These are phyloP conservation scores for Golovinomyces cichoracearum DNA, from an alignment of 2,329 filamentous ascomycete species.

Conservation along the genomic window DNA sequence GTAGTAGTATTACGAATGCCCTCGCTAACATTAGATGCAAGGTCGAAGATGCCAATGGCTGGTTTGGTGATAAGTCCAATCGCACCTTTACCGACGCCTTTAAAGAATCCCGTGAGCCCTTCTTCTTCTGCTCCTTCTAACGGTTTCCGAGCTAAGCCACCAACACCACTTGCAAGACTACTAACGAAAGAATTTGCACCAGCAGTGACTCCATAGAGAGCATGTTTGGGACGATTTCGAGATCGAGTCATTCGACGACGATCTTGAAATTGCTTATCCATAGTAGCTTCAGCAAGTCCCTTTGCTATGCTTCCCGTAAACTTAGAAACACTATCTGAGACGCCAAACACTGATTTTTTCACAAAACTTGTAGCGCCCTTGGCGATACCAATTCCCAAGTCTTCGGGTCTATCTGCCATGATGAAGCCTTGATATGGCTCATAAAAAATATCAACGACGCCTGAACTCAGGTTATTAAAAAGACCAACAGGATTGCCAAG, in stretches of 20 bases:
- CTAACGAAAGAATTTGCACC: conserved; percentile 87
- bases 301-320: conserved; percentile 94
- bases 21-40: conserved; percentile 89
- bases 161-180: conserved; percentile 78
- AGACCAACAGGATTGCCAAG: conserved; percentile 88
- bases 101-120: conserved; percentile 81
- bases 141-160: conserved; percentile 76
- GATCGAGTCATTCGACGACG: conserved; percentile 78
- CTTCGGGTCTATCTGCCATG: conserved; percentile 82
- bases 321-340: conserved; percentile 92
- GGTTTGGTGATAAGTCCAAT: conserved; percentile 91
- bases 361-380: conserved; percentile 93
- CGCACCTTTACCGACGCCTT: conserved; percentile 86
- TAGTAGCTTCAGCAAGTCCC: conserved; percentile 74
- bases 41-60: conserved; percentile 83
- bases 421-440: conserved; percentile 96
- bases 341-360: conserved; percentile 94
- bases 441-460: conserved; percentile 95
- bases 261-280: conserved; percentile 98
- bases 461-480: conserved; percentile 95
- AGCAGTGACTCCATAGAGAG: conserved; percentile 80
- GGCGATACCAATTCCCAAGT: conserved; percentile 80
- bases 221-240: conserved; percentile 87
- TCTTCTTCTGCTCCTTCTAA: conserved; percentile 91
- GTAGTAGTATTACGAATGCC: conserved; percentile 97